Base-by-base conservation (phyloP, 2,329 filamentous ascomycete species). In the Cadophora sp. region DNA sequence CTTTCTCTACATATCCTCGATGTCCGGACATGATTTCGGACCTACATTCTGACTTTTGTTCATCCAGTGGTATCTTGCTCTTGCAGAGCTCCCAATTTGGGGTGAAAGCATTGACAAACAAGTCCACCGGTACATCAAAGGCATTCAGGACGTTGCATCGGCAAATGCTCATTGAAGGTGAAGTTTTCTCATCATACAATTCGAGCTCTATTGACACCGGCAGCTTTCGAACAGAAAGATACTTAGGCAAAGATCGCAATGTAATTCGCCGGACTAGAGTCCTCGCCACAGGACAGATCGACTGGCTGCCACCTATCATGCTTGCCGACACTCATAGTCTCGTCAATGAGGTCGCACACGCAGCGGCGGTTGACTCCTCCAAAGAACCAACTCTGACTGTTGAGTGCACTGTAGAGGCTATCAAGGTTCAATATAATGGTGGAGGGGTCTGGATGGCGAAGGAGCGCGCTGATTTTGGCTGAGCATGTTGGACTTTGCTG, bases 161-260 rank as follows among this genome's bases (percentile, higher is more conserved):
- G 61, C 46, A 3, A 63, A 63, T 51, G 61, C 61, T 22, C 61
- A 63, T 26, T 63, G 61, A 43, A 62, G 60, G 60, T 63, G n/a
- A 50, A n/a, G 31, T 43, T 8, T 3, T 48, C 7, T 43, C 40
- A 53, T 16, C 24, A 27, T 53, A 2, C 16, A 14, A 19, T 8
- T 27, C 7, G 34, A 61, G 34, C 27, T 7, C 19, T 11, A 34
- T 37, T 61, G 58, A 46, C 34, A 27, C 9, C 9, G 27, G 6
- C 27, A 62, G 60, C 27, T 62, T 62, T 22, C 37, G 60, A 6
- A 62, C 60, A 12, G 46, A 48, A 12, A 62, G 60, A 16, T 62
- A 62, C 43, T 62, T 62, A 37, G 60, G 60, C 27, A 62, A 62
- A 16, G 43, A 62, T 11, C 19, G 46, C 8, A 11, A 22, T 3